Evolutionary conservation across 805 yeast genomes (phyloP).

Genomic region (Candida stauntonica): DNA sequence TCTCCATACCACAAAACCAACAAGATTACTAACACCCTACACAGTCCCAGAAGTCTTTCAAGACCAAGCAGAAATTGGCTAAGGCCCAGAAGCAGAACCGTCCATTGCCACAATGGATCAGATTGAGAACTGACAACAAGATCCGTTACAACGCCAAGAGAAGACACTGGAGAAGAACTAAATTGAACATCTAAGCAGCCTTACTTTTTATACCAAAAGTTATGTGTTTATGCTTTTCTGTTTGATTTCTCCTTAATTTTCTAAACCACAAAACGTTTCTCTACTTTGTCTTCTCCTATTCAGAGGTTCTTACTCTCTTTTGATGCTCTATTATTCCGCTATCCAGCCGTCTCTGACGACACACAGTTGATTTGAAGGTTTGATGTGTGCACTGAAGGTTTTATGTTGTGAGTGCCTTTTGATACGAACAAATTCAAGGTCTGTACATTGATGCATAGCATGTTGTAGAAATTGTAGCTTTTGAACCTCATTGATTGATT

Average conservation of each 20-base stretch:
- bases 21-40: conserved; percentile 19
- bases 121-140: conserved; percentile 96
- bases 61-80: conserved; percentile 96
- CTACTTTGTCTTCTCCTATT: conserved; percentile 1
- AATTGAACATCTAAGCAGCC: conserved; percentile 83
- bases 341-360: no score
- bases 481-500: no score
- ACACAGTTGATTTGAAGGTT: no score
- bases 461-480: conserved; percentile 1
- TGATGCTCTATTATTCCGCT: no score
- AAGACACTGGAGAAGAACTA: conserved; percentile 99
- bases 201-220: background rate
- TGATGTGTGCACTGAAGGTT: background rate
- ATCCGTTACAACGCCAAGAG: conserved; percentile 99
- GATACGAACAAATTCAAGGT: conserved; percentile 15
- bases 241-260: conserved; percentile 12
- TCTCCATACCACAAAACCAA: background rate
- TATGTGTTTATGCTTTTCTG: conserved; percentile 8
- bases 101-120: conserved; percentile 99
- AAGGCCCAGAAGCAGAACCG: conserved; percentile 99
- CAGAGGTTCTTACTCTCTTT: background rate
- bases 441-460: conserved; percentile 23
- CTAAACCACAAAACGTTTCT: conserved; percentile 6
- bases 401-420: conserved; percentile 3
- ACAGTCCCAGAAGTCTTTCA: conserved; percentile 92